These are phyloP conservation scores for Nannizziopsis arthrosporioides DNA, from an alignment of 2,329 filamentous ascomycete species.

Conservation along the genomic window DNA sequence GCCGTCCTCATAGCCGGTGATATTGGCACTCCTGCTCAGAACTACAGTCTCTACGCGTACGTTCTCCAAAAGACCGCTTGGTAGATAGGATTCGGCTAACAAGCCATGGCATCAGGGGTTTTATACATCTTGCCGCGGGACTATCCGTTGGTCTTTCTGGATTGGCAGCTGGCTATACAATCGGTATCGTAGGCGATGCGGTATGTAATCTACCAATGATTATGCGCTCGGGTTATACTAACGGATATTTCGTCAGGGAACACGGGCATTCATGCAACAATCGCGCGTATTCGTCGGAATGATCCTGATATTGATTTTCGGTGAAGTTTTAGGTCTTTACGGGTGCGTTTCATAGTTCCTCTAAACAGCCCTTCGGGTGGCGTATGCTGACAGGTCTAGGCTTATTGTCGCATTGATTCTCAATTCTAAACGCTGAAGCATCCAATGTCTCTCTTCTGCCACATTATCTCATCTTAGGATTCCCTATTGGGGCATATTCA, in stretches of 20 bases:
- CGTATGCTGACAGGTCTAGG: slow-evolving; percentile 34
- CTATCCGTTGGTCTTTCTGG: slow-evolving; percentile 86
- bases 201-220: slow-evolving; percentile 35
- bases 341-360: slow-evolving; percentile 49
- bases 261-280: slow-evolving; percentile 91
- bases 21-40: slow-evolving; percentile 53
- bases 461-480: background rate
- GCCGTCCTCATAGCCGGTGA: slow-evolving; percentile 91
- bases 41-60: slow-evolving; percentile 76
- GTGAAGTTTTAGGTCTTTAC: slow-evolving; percentile 91
- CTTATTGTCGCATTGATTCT: slow-evolving; percentile 84
- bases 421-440: slow-evolving; percentile 60
- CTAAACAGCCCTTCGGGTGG: background rate
- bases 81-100: slow-evolving; percentile 1
- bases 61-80: slow-evolving; percentile 21
- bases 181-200: slow-evolving; percentile 88
- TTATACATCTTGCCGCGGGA: slow-evolving; percentile 86
- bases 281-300: slow-evolving; percentile 95
- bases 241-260: slow-evolving; percentile 42
- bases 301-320: slow-evolving; percentile 97
- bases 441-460: background rate
- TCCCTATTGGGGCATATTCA: background rate
- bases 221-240: slow-evolving; percentile 12
- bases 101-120: slow-evolving; percentile 47
- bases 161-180: slow-evolving; percentile 88